phyloP scores from a whole-genome alignment of 768 basidiomycete species.

The Tricholomella constricta region DNA sequence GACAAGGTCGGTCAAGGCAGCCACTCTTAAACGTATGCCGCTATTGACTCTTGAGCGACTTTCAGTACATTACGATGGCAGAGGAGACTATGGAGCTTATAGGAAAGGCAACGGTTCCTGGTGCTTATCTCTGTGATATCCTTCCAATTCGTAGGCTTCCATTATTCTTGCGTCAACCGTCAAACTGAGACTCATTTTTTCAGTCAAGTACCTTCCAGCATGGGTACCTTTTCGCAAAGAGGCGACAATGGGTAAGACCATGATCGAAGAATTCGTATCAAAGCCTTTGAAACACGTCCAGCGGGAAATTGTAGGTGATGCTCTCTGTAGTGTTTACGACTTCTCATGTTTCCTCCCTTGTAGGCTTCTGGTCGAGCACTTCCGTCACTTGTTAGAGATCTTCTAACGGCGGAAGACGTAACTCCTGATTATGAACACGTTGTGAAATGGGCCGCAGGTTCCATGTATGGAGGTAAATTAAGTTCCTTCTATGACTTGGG shows the following conservation, averaged over 20 bases:
- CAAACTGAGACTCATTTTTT: not conserved
- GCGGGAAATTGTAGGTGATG: not conserved
- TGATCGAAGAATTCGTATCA: not conserved
- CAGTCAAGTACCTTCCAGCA: not conserved
- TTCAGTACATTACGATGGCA: slow-evolving; percentile 29
- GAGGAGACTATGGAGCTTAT: slow-evolving; percentile 28
- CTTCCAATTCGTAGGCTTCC: slow-evolving; percentile 26
- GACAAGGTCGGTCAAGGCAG: not conserved
- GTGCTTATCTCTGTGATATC: slow-evolving; percentile 30
- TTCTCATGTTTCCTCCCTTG: not conserved
- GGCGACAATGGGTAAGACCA: not conserved
- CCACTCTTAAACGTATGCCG: not conserved
- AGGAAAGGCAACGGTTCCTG: slow-evolving; percentile 24
- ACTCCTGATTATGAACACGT: not conserved
- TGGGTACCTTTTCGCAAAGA: slow-evolving; percentile 1
- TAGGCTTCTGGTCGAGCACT: not conserved
- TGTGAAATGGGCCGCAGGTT: slow-evolving; percentile 11
- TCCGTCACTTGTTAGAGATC: not conserved
- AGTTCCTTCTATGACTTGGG: not conserved
- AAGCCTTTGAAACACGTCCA: slow-evolving; percentile 2
- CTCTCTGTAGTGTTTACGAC: slow-evolving; percentile 6
- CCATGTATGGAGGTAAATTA: slow-evolving; percentile 20
- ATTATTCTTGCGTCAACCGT: not conserved
- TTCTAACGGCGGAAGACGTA: not conserved
- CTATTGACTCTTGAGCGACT: not conserved